Percentiles rank a stretch among this genome's conserved stretches.
Evolutionary conservation across 148 eudicot species (phyloP).

Genomic region (Amaranthus hypochondriacus): DNA sequence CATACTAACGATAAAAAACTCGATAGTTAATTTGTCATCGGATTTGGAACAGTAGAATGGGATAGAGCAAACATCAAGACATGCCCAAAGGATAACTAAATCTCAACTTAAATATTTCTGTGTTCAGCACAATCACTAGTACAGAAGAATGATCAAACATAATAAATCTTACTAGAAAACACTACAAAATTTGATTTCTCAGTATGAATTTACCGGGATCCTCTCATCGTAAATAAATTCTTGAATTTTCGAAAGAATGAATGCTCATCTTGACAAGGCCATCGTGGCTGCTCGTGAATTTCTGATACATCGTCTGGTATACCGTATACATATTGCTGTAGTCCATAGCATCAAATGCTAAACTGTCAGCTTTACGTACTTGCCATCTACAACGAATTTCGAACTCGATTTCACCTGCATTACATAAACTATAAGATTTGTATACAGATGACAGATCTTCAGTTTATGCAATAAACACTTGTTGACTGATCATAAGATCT

Average conservation of each 20-base stretch:
- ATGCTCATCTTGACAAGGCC: not conserved
- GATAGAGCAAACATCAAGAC: no score
- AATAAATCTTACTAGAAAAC: not conserved
- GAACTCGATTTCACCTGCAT: constrained; percentile 78
- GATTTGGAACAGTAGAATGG: no score
- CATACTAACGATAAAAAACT: no score
- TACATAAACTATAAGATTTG: constrained; percentile 8
- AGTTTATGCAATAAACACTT: not conserved
- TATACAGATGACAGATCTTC: not conserved
- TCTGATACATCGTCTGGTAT: not conserved
- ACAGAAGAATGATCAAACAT: not conserved
- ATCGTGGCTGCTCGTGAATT: not conserved
- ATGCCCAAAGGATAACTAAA: not conserved
- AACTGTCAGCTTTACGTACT: constrained; percentile 50
- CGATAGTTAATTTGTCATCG: no score
- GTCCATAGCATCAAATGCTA: constrained; percentile 22
- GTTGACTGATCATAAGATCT: not conserved
- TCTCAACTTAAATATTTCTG: not conserved
- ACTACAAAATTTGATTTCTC: constrained; percentile 12
- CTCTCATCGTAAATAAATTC: not conserved
- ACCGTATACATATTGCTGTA: not conserved
- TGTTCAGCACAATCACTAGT: not conserved
- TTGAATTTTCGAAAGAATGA: not conserved
- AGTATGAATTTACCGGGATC: constrained; percentile 17
- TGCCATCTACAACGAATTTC: constrained; percentile 53